Conservation (phyloP, 2,329 filamentous ascomycete genomes). For the Penicillium freii region DNA sequence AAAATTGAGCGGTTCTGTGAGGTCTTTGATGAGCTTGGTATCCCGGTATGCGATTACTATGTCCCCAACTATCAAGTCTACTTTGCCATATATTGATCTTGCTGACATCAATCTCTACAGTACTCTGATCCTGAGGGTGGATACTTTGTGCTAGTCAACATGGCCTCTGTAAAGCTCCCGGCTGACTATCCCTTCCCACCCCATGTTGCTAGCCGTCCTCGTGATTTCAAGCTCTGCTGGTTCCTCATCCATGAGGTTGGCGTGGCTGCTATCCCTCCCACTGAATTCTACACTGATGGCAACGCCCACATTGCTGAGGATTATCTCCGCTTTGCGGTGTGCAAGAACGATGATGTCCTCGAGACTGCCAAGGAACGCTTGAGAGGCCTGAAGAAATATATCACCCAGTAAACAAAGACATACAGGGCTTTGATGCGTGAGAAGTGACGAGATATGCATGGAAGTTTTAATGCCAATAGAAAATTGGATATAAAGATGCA, state of each 20-base stretch:
- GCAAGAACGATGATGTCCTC: conserved; percentile 85
- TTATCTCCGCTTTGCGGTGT: conserved; percentile 92
- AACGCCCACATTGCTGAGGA: conserved; percentile 87
- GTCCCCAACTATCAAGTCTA: neutral
- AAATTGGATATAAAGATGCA: conserved; percentile 1
- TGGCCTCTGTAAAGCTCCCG: conserved; percentile 81
- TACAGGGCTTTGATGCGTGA: neutral
- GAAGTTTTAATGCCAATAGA: neutral
- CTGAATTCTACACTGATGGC: conserved; percentile 87
- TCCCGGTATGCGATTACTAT: conserved; percentile 52
- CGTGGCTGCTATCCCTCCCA: conserved; percentile 92
- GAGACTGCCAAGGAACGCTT: conserved; percentile 75
- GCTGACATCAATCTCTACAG: conserved; percentile 20
- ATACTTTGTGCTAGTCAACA: conserved; percentile 95
- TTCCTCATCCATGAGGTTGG: conserved; percentile 96
- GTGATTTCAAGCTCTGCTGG: conserved; percentile 94
- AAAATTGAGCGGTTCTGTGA: conserved; percentile 87
- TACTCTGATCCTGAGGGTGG: conserved; percentile 94
- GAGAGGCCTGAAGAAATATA: conserved; percentile 70
- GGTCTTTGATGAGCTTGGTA: conserved; percentile 70
- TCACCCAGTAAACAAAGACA: conserved; percentile 37
- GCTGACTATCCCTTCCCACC: conserved; percentile 82
- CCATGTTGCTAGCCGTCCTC: conserved; percentile 78
- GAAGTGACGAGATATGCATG: neutral
- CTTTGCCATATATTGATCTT: neutral